These are phyloP conservation scores for Tulasnella sp. DNA, from an alignment of 768 basidiomycete species.

Conservation along the genomic window DNA sequence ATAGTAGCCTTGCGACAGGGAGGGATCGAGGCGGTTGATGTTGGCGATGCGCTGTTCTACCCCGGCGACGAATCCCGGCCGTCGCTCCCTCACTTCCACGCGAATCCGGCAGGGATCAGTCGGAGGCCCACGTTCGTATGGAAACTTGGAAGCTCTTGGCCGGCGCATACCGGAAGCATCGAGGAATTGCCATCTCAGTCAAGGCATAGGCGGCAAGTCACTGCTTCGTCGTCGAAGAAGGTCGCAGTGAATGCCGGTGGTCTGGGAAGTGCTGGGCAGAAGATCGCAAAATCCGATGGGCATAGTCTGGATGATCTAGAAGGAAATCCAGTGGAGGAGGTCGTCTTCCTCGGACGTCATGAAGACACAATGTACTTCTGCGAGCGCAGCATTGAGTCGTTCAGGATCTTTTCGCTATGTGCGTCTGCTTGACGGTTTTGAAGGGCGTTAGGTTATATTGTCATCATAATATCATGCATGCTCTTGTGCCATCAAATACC, in stretches of 20 bases:
- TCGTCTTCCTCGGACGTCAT: constrained; percentile 70
- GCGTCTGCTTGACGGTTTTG: background rate
- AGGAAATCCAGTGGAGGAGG: constrained; percentile 32
- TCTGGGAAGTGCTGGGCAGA: no score
- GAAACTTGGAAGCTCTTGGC: constrained; percentile 66
- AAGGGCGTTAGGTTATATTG: no score
- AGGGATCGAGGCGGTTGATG: constrained; percentile 70
- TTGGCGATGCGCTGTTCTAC: constrained; percentile 65
- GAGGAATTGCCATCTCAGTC: no score
- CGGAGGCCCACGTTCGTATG: constrained; percentile 68
- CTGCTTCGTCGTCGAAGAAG: no score
- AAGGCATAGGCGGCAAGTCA: no score
- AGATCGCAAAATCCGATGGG: no score
- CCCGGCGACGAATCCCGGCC: constrained; percentile 75
- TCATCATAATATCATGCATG: no score
- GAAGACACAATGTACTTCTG: constrained; percentile 72
- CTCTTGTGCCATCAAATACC: no score
- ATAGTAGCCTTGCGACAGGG: constrained; percentile 81
- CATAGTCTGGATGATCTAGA: no score
- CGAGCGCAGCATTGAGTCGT: constrained; percentile 61
- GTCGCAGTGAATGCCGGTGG: no score
- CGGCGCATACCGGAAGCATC: background rate
- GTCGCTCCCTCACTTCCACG: constrained; percentile 56
- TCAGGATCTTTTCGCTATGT: constrained; percentile 60
- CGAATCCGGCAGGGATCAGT: constrained; percentile 50